phyloP scores from a whole-genome alignment of 1,284 basidiomycete species.

The Paramarasmius palmivorus region DNA sequence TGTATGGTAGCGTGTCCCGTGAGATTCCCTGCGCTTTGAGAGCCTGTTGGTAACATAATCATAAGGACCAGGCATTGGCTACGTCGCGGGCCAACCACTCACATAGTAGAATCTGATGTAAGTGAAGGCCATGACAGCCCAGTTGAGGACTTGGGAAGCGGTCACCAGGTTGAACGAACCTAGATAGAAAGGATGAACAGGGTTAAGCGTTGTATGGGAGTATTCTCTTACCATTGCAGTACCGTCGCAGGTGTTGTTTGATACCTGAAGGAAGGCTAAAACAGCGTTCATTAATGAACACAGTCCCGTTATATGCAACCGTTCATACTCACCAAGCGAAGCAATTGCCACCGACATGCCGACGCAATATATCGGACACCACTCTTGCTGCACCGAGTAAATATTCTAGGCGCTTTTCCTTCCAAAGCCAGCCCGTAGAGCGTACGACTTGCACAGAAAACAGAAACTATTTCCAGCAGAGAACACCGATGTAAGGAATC shows the following conservation, averaged over 20 bases:
- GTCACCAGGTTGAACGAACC: conserved; percentile 48
- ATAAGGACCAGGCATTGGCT: neutral
- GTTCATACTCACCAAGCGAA: conserved; percentile 23
- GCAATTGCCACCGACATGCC: conserved; percentile 36
- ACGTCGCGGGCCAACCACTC: conserved; percentile 15
- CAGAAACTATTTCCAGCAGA: conserved; percentile 78
- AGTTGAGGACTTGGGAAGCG: conserved; percentile 45
- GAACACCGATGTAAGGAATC: conserved; percentile 65
- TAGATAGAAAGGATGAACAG: conserved; percentile 12
- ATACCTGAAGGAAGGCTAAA: conserved; percentile 44
- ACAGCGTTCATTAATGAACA: too few species aligned
- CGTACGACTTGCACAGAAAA: conserved; percentile 74
- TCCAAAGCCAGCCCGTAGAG: conserved; percentile 73
- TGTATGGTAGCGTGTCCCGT: conserved; percentile 56
- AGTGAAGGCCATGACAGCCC: conserved; percentile 42
- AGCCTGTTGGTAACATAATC: conserved; percentile 38
- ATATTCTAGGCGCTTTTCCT: conserved; percentile 55
- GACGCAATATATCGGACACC: conserved; percentile 66
- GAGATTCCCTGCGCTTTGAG: conserved; percentile 60
- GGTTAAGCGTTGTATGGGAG: neutral
- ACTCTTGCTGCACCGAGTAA: conserved; percentile 53
- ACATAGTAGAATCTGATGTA: conserved; percentile 45
- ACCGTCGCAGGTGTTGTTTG: conserved; percentile 43
- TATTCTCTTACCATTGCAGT: conserved; percentile 36
- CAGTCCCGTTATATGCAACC: neutral